These are phyloP conservation scores for Pontederia crassipes DNA, from an alignment of 176 grass and related monocot species.

Conservation along the genomic window DNA sequence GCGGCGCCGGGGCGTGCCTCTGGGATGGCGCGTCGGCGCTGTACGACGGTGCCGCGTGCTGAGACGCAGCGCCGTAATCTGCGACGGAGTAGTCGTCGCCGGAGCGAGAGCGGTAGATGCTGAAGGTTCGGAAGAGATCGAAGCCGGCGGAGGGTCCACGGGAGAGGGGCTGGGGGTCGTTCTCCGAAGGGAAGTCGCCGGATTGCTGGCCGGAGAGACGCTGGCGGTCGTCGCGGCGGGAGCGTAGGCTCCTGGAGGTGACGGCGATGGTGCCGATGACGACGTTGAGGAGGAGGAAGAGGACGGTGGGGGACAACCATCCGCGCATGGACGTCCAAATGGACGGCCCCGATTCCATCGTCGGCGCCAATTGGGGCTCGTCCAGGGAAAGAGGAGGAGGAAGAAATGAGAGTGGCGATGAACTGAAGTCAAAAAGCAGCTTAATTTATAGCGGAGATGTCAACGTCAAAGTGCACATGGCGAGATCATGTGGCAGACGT, in stretches of 20 bases:
- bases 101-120: slow-evolving; percentile 63
- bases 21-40: background rate
- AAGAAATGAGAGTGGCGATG: background rate
- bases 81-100: slow-evolving; percentile 22
- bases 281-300: slow-evolving; percentile 73
- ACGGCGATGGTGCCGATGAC: slow-evolving; percentile 84
- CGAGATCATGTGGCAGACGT: background rate
- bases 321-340: slow-evolving; percentile 36
- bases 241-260: slow-evolving; percentile 34
- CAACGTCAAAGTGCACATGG: background rate
- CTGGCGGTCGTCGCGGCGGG: background rate
- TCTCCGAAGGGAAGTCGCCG: background rate
- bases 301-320: slow-evolving; percentile 52
- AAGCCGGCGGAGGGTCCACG: slow-evolving; percentile 38
- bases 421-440: background rate
- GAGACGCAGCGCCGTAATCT: background rate
- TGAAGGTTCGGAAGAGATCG: slow-evolving; percentile 66
- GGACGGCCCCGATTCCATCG: slow-evolving; percentile 15
- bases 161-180: slow-evolving; percentile 12
- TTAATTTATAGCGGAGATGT: background rate
- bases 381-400: background rate
- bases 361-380: background rate
- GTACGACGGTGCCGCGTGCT: background rate
- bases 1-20: slow-evolving; percentile 3
- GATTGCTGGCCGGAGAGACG: background rate